Percentiles rank a stretch among this genome's conserved stretches.
Conservation (phyloP, 805 yeast genomes). For the Candida quercuum region DNA sequence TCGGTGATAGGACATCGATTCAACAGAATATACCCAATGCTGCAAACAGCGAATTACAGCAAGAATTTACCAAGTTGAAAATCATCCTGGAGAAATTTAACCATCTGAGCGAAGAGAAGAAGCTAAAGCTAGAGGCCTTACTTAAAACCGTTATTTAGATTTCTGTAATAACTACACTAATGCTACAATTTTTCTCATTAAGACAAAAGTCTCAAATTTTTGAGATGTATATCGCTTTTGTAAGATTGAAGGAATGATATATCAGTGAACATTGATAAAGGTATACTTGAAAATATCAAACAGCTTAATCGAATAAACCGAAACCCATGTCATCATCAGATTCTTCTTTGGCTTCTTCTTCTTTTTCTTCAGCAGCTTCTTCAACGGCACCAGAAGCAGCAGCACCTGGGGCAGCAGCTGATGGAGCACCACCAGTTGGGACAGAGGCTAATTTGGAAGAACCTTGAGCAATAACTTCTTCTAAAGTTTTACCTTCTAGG, state of each 20-base stretch:
- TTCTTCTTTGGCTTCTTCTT: conserved; percentile 38
- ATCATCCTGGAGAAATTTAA: conserved; percentile 14
- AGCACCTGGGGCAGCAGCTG: conserved; percentile 51
- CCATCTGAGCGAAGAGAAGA: conserved; percentile 14
- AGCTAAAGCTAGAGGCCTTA: conserved; percentile 4
- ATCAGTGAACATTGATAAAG: background rate
- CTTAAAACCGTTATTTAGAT: conserved; percentile 1
- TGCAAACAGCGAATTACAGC: conserved; percentile 10
- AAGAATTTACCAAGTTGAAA: conserved; percentile 15
- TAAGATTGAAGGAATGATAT: too few species aligned
- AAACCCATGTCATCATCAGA: conserved; percentile 71
- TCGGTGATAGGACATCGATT: conserved; percentile 15
- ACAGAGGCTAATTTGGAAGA: conserved; percentile 74
- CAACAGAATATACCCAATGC: conserved; percentile 13
- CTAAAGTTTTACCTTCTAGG: conserved; percentile 69
- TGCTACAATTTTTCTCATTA: background rate
- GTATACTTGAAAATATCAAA: background rate
- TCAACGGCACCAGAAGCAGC: conserved; percentile 50
- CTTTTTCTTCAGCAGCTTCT: conserved; percentile 51
- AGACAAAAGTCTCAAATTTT: too few species aligned
- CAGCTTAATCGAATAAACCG: conserved; percentile 61
- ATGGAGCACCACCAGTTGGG: conserved; percentile 80
- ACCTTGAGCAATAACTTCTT: conserved; percentile 77
- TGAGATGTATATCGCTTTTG: too few species aligned
- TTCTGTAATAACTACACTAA: background rate